Evolutionary conservation across 345 rosid species (phyloP), one percentile per base, ranked within the genome.

Genomic region (Eucalyptus pumila): DNA sequence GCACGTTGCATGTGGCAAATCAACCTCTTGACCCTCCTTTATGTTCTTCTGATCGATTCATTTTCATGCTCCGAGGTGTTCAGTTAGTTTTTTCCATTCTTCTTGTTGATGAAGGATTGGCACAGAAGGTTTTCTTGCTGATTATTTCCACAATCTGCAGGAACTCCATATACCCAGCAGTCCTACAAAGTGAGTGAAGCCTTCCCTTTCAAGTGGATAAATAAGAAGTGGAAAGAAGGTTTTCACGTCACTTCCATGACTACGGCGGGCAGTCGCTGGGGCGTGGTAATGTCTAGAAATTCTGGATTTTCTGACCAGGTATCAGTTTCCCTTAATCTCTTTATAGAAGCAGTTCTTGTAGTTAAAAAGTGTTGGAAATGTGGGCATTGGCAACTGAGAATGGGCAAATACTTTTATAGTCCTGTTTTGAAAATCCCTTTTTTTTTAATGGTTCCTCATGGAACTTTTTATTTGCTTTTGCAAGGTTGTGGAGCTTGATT

Each of bases 141-240:
- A 51, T 86, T 40, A 21, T 52, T 56, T 88, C 54, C 92, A 88
- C 89, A 81, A 90, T 80, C 88, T 89, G 88, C 88, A 97, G 99
- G 99, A 90, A 96, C 99, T 88, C 96, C 98, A 65, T 97, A 96
- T 89, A 96, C 98, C 81, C 99, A 97, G 92, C 99, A 97, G 89
- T 97, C 99, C 14, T 97, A 97, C 94, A 97, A 97, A 96, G 99
- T 97, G 86, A 97, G 99, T 80, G 99, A 97, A 91, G 94, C 99
- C 58, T 97, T 97, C 90, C 99, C 99, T 83, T 97, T 95, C 92
- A 97, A 96, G 90, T 97, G 99, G 99, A 97, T 97, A 90, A 97
- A 96, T 85, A 97, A 97, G 92, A 97, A 97, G 93, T 97, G 99
- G 98, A 97, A 97, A 92, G 99, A 97, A 94, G 99, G 99, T 16